A percentile compares a stretch with the other conserved stretches of the same genome.
These are phyloP conservation scores for Westerdykella sp. DNA, from an alignment of 2,329 filamentous ascomycete genomes.

Conservation along the genomic window DNA sequence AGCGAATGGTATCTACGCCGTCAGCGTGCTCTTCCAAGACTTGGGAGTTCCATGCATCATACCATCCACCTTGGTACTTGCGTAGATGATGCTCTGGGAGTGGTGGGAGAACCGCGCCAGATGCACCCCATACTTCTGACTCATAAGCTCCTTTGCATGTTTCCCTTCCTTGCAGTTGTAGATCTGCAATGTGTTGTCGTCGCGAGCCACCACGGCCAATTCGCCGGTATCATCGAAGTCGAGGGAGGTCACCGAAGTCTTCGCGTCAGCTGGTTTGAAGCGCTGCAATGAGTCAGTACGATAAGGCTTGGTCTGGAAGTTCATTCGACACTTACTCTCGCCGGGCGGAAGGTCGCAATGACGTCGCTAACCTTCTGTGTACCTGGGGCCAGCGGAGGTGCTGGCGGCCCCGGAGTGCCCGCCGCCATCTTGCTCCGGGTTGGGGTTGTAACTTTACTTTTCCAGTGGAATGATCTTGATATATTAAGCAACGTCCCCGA, in stretches of 20 bases:
- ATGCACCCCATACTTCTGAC: constrained; percentile 95
- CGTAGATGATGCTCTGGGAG: constrained; percentile 84
- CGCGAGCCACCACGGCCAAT: constrained; percentile 81
- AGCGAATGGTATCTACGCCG: constrained; percentile 64
- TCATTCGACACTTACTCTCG: constrained; percentile 54
- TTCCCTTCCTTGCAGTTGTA: constrained; percentile 91
- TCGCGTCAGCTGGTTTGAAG: constrained; percentile 43
- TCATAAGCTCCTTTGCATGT: constrained; percentile 80
- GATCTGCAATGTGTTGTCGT: constrained; percentile 91
- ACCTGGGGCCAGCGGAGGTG: constrained; percentile 30
- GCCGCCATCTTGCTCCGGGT: constrained; percentile 24
- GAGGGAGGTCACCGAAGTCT: constrained; percentile 72
- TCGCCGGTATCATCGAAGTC: constrained; percentile 97
- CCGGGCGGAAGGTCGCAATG: constrained; percentile 70
- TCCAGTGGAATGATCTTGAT: background rate
- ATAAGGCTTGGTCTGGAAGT: background rate
- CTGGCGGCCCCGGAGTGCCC: constrained; percentile 27
- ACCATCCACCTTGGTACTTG: constrained; percentile 91
- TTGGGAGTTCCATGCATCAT: constrained; percentile 16
- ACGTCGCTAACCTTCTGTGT: constrained; percentile 65
- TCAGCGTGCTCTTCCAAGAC: background rate
- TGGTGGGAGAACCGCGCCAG: constrained; percentile 92
- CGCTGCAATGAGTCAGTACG: constrained; percentile 27
- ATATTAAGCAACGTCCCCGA: no score
- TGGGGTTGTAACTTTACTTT: constrained; percentile 5